Conservation (phyloP, 805 yeast genomes). For the Yamadazyma olivae region DNA sequence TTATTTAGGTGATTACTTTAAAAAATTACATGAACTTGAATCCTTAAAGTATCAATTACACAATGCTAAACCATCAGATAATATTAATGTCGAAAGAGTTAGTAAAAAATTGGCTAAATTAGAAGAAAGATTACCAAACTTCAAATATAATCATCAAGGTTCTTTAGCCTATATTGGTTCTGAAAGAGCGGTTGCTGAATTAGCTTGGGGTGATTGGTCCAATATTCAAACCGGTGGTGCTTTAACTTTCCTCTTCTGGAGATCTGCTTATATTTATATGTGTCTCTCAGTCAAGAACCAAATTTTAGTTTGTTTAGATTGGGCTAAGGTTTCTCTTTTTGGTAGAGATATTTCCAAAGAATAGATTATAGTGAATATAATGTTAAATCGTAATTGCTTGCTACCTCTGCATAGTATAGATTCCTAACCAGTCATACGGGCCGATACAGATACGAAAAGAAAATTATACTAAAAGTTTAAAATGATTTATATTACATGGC, state of each 20-base stretch:
- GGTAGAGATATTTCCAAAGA: constrained; percentile 95
- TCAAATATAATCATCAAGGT: constrained; percentile 86
- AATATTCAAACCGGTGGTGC: constrained; percentile 81
- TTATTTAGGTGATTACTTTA: constrained; percentile 71
- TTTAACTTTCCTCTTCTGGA: constrained; percentile 90
- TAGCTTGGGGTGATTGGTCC: constrained; percentile 75
- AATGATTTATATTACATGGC: no score
- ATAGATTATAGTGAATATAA: constrained; percentile 19
- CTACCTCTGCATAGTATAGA: no score
- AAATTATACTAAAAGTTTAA: no score
- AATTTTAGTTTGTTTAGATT: constrained; percentile 79
- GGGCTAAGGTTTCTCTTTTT: constrained; percentile 83
- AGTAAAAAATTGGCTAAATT: constrained; percentile 44
- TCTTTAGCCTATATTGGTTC: constrained; percentile 91
- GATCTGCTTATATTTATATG: constrained; percentile 91
- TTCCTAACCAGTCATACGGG: no score
- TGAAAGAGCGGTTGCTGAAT: constrained; percentile 92
- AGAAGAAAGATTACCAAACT: constrained; percentile 50
- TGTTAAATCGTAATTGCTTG: no score
- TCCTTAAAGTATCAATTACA: constrained; percentile 46
- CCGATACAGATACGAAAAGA: no score
- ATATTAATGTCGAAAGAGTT: constrained; percentile 39
- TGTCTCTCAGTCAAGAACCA: constrained; percentile 86
- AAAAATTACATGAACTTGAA: constrained; percentile 61
- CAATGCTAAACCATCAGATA: constrained; percentile 38